phyloP scores from a whole-genome alignment of 306 rosid species.

The Ormosia semicastrata region DNA sequence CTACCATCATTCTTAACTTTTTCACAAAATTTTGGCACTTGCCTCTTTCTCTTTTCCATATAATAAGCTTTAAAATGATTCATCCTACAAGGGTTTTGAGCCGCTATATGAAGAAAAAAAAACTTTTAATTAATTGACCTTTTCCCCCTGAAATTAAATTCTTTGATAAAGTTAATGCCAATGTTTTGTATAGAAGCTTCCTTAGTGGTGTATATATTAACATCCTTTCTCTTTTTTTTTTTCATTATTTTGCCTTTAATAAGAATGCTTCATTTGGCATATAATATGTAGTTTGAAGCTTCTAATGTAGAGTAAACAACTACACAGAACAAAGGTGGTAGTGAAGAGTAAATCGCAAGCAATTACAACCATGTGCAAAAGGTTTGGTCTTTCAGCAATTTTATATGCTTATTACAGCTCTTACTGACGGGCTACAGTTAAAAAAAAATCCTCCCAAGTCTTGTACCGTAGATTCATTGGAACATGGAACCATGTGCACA shows the following conservation, averaged over 20 bases:
- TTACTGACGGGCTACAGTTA: constrained; percentile 18
- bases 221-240: not conserved
- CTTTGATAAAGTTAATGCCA: not conserved
- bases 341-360: constrained; percentile 59
- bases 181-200: not conserved
- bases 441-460: constrained; percentile 19
- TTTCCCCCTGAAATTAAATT: not conserved
- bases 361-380: constrained; percentile 53
- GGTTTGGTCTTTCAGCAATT: constrained; percentile 29
- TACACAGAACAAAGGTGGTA: not conserved
- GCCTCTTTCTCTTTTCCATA: not conserved
- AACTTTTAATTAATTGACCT: not conserved
- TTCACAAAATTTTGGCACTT: constrained; percentile 3
- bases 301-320: constrained; percentile 3
- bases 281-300: constrained; percentile 25
- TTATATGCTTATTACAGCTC: constrained; percentile 21
- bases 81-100: constrained; percentile 24
- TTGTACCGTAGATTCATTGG: constrained; percentile 30
- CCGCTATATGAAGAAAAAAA: not conserved
- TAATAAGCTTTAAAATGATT: constrained; percentile 28
- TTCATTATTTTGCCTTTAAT: not conserved
- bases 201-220: constrained; percentile 7
- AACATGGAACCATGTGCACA: constrained; percentile 67
- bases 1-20: not conserved
- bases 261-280: constrained; percentile 18